Conservation (phyloP, 805 yeast species). For the Maudiozyma bulderi region DNA sequence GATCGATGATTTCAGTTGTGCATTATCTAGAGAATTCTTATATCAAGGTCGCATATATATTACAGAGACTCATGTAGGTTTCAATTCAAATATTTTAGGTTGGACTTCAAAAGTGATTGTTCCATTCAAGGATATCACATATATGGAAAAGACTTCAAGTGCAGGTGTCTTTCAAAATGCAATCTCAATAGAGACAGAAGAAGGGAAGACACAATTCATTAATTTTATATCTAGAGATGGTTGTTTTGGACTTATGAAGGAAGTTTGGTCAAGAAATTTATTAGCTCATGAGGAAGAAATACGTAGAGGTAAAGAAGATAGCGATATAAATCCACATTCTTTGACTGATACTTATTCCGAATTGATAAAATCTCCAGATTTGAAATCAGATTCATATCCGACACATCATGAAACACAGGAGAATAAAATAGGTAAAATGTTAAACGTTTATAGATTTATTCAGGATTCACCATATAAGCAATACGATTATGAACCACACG, state of each 20-base stretch:
- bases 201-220: conserved; percentile 69
- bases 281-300: conserved; percentile 6
- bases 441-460: conserved; percentile 13
- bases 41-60: conserved; percentile 83
- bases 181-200: conserved; percentile 55
- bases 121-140: conserved; percentile 56
- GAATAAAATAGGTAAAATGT: conserved; percentile 12
- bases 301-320: background rate
- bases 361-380: background rate
- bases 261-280: conserved; percentile 50
- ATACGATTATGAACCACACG: conserved; percentile 56
- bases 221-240: conserved; percentile 78
- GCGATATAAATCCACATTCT: background rate
- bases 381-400: conserved; percentile 23
- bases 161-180: conserved; percentile 92
- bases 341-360: conserved; percentile 3
- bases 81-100: conserved; percentile 72
- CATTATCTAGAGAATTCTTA: conserved; percentile 73
- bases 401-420: conserved; percentile 6
- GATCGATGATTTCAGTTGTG: conserved; percentile 82
- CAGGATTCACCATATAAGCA: conserved; percentile 36
- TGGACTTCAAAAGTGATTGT: conserved; percentile 81
- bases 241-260: conserved; percentile 58
- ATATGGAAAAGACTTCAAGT: conserved; percentile 64
- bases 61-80: conserved; percentile 69